Evolutionary conservation across 176 grass and related monocot genomes (phyloP).

Genomic region (Alopecurus myosuroides): DNA sequence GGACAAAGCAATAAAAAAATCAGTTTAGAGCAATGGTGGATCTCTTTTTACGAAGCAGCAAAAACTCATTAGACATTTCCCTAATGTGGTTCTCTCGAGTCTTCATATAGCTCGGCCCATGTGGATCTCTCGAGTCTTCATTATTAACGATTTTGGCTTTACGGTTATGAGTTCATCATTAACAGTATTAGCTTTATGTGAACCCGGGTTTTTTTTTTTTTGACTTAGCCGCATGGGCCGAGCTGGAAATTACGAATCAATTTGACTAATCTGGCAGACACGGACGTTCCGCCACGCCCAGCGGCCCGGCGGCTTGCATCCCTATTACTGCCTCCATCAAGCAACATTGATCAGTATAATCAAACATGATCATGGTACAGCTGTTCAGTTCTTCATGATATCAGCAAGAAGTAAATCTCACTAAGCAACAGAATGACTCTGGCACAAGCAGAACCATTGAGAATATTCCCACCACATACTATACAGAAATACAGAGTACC

Average conservation of each 20-base stretch:
- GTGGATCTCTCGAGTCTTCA: background rate
- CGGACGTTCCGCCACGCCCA: too few relatives aligned
- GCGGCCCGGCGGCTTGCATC: too few relatives aligned
- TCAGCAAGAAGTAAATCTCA: background rate
- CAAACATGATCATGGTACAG: background rate
- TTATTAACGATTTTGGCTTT: background rate
- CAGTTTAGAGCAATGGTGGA: background rate
- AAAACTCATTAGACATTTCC: background rate
- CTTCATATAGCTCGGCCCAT: conserved; percentile 8
- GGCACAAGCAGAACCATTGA: background rate
- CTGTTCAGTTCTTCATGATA: background rate
- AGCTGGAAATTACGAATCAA: too few relatives aligned
- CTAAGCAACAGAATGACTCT: background rate
- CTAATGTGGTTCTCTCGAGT: background rate
- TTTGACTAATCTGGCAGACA: too few relatives aligned
- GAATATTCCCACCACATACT: background rate
- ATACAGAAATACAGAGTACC: background rate
- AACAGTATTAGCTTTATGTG: background rate
- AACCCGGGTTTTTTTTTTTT: too few relatives aligned
- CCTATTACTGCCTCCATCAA: background rate
- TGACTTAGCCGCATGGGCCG: too few relatives aligned
- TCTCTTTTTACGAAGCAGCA: conserved; percentile 18
- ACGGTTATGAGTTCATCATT: background rate
- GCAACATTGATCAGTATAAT: background rate
- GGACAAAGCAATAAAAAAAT: conserved; percentile 9